These are phyloP conservation scores for Backusella tuberculispora DNA, from an alignment of 192 early-diverging fungal genomes.

Conservation along the genomic window DNA sequence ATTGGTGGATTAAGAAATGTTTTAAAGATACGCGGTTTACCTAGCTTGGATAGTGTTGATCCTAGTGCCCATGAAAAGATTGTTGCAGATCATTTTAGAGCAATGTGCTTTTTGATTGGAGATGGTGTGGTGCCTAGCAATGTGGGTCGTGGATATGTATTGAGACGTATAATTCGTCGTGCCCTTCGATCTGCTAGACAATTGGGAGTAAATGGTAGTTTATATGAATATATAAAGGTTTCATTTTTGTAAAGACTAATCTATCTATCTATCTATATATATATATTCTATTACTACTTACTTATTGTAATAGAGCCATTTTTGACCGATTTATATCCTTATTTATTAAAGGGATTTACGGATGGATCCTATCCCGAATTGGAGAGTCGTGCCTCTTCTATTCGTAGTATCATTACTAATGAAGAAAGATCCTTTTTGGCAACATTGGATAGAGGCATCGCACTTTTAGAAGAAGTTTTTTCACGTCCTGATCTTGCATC, in stretches of 20 bases:
- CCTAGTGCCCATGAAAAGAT: conserved; percentile 56
- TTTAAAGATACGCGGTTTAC: conserved; percentile 40
- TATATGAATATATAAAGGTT: not conserved
- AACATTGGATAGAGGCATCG: conserved; percentile 53
- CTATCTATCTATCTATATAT: not conserved
- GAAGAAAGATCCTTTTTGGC: conserved; percentile 54
- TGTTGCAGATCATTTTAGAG: conserved; percentile 59
- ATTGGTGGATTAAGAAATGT: conserved; percentile 46
- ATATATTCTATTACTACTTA: not conserved
- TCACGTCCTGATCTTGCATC: conserved; percentile 40
- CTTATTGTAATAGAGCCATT: conserved; percentile 44
- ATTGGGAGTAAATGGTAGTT: conserved; percentile 53
- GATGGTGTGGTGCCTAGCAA: conserved; percentile 65
- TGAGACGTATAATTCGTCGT: conserved; percentile 61
- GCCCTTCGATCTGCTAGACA: conserved; percentile 60
- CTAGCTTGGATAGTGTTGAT: conserved; percentile 22
- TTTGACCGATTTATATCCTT: conserved; percentile 52
- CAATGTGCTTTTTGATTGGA: conserved; percentile 60
- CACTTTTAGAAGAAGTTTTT: conserved; percentile 49
- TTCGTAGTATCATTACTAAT: conserved; percentile 47
- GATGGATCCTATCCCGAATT: conserved; percentile 51
- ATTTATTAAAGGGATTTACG: conserved; percentile 44
- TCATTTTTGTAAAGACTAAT: not conserved
- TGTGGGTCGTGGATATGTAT: conserved; percentile 59
- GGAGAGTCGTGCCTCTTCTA: conserved; percentile 40